These are phyloP conservation scores for Acidiella bohemica DNA, from an alignment of 495 filamentous ascomycete genomes.

Conservation along the genomic window DNA sequence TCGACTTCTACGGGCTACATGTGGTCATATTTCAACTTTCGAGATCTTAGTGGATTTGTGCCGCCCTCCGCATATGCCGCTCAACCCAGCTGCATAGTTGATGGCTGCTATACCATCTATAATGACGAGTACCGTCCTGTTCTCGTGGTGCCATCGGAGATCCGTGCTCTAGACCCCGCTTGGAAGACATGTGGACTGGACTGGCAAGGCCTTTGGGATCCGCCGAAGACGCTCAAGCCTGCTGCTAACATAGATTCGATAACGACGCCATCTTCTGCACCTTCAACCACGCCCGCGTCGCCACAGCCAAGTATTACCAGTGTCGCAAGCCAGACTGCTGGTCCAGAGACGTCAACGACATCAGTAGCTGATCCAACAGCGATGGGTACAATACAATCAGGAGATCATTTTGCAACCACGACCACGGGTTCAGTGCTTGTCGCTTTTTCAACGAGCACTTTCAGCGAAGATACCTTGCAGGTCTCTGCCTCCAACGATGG, in stretches of 20 bases:
- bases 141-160: constrained; percentile 12
- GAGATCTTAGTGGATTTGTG: neutral
- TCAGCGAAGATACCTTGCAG: too few species aligned
- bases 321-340: neutral
- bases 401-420: too few species aligned
- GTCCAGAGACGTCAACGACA: too few species aligned
- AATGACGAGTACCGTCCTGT: constrained; percentile 9
- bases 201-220: constrained; percentile 13
- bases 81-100: neutral
- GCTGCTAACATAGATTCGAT: neutral
- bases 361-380: too few species aligned
- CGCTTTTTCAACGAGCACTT: too few species aligned
- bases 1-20: neutral
- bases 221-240: constrained; percentile 7
- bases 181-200: constrained; percentile 14
- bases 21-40: constrained; percentile 1
- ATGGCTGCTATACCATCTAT: constrained; percentile 3
- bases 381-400: too few species aligned
- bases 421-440: too few species aligned
- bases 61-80: neutral
- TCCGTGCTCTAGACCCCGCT: constrained; percentile 13
- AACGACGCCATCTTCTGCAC: neutral
- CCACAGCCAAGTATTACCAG: neutral
- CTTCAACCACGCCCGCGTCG: neutral
- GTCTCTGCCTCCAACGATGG: too few species aligned